A percentile compares a stretch with the other conserved stretches of the same genome.
phyloP scores from a whole-genome alignment of 805 yeast genomes.

The Nadsonia fulvescens region DNA sequence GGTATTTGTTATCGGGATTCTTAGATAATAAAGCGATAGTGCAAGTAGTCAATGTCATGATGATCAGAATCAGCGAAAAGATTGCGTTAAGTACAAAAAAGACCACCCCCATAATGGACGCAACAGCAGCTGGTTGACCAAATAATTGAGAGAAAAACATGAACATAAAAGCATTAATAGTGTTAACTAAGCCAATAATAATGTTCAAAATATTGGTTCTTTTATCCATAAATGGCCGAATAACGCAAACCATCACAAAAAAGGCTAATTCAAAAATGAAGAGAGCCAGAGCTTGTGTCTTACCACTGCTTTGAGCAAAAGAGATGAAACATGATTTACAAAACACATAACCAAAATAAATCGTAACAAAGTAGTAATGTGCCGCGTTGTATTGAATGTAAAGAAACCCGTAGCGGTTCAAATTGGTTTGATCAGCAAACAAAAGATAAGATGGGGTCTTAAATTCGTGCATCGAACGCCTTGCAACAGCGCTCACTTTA shows the following conservation, averaged over 20 bases:
- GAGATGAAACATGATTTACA: constrained; percentile 58
- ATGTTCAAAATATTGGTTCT: constrained; percentile 67
- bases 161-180: constrained; percentile 69
- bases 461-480: constrained; percentile 35
- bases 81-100: constrained; percentile 83
- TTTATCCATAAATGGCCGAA: constrained; percentile 62
- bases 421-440: constrained; percentile 56
- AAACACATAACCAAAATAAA: constrained; percentile 40
- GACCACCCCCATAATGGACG: constrained; percentile 81
- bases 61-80: constrained; percentile 54
- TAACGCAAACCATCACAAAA: constrained; percentile 42
- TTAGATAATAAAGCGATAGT: constrained; percentile 48
- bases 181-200: constrained; percentile 49
- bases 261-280: constrained; percentile 62
- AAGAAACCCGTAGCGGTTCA: constrained; percentile 72
- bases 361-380: constrained; percentile 68
- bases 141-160: constrained; percentile 72
- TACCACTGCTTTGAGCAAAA: constrained; percentile 65
- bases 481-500: constrained; percentile 48
- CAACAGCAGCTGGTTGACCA: constrained; percentile 61
- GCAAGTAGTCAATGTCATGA: constrained; percentile 51
- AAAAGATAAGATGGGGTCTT: constrained; percentile 77
- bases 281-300: constrained; percentile 59
- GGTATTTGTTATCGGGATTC: constrained; percentile 78
- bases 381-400: constrained; percentile 77